phyloP scores from a whole-genome alignment of 2,329 filamentous ascomycete genomes.

The Daldinia eschscholtzii region DNA sequence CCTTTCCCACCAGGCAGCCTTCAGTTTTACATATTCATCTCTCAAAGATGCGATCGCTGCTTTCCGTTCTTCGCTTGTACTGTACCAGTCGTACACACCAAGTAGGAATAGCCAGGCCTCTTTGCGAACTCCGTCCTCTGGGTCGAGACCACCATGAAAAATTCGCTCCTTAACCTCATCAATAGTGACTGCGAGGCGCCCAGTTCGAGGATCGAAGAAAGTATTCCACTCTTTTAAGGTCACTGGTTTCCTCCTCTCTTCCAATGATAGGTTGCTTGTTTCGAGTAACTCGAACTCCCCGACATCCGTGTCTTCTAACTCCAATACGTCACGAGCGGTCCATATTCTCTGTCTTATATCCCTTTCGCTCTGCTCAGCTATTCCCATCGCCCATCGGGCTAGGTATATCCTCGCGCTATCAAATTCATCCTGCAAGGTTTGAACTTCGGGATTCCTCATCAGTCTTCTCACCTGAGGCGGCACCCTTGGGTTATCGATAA shows the following conservation, averaged over 20 bases:
- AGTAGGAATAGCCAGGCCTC: conserved; percentile 97
- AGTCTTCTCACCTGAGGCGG: conserved; percentile 89
- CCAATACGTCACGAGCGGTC: conserved; percentile 91
- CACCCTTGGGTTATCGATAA: conserved; percentile 90
- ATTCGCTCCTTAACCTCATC: conserved; percentile 98
- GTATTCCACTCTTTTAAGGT: conserved; percentile 89
- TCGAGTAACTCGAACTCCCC: conserved; percentile 97
- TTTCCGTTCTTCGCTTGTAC: conserved; percentile 84
- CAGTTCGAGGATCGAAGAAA: conserved; percentile 84
- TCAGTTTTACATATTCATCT: conserved; percentile 94
- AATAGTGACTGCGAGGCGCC: conserved; percentile 80
- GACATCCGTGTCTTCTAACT: conserved; percentile 93
- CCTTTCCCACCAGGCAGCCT: conserved; percentile 96
- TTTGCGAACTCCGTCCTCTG: conserved; percentile 92
- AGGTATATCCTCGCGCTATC: conserved; percentile 95
- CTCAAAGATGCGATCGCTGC: conserved; percentile 85
- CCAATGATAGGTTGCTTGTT: conserved; percentile 76
- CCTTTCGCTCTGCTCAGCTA: conserved; percentile 94
- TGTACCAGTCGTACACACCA: conserved; percentile 94
- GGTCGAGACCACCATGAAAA: conserved; percentile 91
- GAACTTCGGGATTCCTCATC: conserved; percentile 91
- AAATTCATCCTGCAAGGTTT: conserved; percentile 95
- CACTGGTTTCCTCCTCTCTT: conserved; percentile 82
- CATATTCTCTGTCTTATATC: conserved; percentile 89
- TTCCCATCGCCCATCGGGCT: conserved; percentile 98